Percentiles rank a stretch among this genome's conserved stretches.
phyloP scores from a whole-genome alignment of 495 filamentous ascomycete genomes.

The Aspergillus saccharolyticus region DNA sequence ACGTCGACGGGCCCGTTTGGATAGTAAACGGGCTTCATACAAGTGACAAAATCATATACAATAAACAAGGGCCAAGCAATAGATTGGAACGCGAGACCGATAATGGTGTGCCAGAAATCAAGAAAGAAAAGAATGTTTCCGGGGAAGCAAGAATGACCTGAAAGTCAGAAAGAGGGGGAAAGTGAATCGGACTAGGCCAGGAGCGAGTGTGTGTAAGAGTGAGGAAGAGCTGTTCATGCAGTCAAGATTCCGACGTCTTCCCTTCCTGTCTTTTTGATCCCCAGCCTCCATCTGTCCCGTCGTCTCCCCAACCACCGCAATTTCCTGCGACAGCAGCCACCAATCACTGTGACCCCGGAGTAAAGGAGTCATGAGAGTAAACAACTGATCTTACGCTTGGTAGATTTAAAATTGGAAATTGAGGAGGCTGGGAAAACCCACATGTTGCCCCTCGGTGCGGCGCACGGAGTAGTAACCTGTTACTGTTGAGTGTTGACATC shows the following conservation, averaged over 20 bases:
- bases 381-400: conserved; percentile 4
- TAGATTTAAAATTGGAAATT: conserved; percentile 7
- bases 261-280: conserved; percentile 4
- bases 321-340: conserved; percentile 24
- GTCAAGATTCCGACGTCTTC: not conserved
- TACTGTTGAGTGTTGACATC: not conserved
- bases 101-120: not conserved
- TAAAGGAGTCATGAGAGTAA: not conserved
- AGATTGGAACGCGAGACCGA: not conserved
- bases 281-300: conserved; percentile 33
- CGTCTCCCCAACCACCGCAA: conserved; percentile 43
- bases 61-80: conserved; percentile 2
- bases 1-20: not conserved
- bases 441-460: conserved; percentile 9
- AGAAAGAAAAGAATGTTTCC: conserved; percentile 17
- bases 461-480: not conserved
- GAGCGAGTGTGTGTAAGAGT: no score
- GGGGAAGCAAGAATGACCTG: conserved; percentile 3
- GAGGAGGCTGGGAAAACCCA: conserved; percentile 21
- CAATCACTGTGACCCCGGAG: conserved; percentile 13
- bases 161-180: conserved; percentile 1
- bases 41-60: not conserved
- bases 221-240: not conserved
- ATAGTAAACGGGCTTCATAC: not conserved
- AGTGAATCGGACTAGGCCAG: not conserved